Evolutionary conservation across 2,329 filamentous ascomycete genomes (phyloP).

Genomic region (Trichoderma arundinaceum): DNA sequence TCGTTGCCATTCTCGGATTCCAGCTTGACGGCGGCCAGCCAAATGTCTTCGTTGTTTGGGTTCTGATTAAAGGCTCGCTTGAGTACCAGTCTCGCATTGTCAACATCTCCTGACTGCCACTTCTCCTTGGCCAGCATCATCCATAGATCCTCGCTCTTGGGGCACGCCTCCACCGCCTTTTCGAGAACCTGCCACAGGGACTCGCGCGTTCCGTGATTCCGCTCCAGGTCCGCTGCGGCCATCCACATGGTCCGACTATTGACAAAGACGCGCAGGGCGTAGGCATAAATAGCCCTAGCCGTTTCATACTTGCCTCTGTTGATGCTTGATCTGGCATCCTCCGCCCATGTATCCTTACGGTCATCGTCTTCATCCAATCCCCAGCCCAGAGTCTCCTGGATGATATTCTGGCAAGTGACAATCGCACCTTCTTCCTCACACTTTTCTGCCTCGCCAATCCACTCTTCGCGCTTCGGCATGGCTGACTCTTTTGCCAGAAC

Average conservation of each 20-base stretch:
- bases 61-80: conserved; percentile 93
- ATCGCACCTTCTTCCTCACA: conserved; percentile 91
- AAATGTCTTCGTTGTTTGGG: conserved; percentile 96
- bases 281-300: conserved; percentile 90
- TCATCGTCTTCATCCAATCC: conserved; percentile 95
- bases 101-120: conserved; percentile 85
- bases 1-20: conserved; percentile 88
- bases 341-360: conserved; percentile 92
- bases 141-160: conserved; percentile 90
- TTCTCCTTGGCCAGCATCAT: conserved; percentile 95
- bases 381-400: conserved; percentile 92
- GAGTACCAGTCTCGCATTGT: conserved; percentile 84
- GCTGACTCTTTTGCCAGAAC: conserved; percentile 87
- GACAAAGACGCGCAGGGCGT: conserved; percentile 86
- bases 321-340: conserved; percentile 85
- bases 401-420: conserved; percentile 85
- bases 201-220: conserved; percentile 84
- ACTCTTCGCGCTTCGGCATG: conserved; percentile 97
- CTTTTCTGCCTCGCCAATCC: conserved; percentile 92
- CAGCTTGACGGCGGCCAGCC: conserved; percentile 93
- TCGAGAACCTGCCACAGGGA: conserved; percentile 84
- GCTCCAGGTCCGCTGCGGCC: conserved; percentile 87
- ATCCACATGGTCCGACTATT: conserved; percentile 89
- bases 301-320: conserved; percentile 85
- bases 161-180: conserved; percentile 92